These are phyloP conservation scores for Cutaneotrichosporon mucoides DNA, from an alignment of 1,284 basidiomycete genomes.

Conservation along the genomic window DNA sequence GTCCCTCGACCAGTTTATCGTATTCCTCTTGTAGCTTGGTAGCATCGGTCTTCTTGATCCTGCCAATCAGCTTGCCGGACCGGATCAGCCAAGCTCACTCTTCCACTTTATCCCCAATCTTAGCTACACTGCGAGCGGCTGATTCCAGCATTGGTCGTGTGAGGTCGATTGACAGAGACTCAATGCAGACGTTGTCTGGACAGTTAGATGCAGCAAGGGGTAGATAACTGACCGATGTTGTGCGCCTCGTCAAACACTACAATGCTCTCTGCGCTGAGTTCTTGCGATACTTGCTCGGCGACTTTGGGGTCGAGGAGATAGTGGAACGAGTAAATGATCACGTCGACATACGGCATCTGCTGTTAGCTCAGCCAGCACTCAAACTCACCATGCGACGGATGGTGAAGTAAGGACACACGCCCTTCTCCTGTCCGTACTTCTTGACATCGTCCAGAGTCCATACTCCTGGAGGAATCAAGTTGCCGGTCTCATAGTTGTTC, in stretches of 20 bases:
- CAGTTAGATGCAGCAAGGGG: background rate
- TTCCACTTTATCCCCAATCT: slow-evolving; percentile 86
- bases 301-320: slow-evolving; percentile 99
- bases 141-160: slow-evolving; percentile 99
- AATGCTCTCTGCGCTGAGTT: slow-evolving; percentile 95
- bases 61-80: slow-evolving; percentile 39
- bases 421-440: slow-evolving; percentile 78
- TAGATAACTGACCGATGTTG: slow-evolving; percentile 73
- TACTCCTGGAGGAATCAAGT: slow-evolving; percentile 79
- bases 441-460: slow-evolving; percentile 94
- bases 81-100: slow-evolving; percentile 57
- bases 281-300: slow-evolving; percentile 96
- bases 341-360: slow-evolving; percentile 90
- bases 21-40: slow-evolving; percentile 96
- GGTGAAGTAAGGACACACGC: slow-evolving; percentile 92
- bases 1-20: slow-evolving; percentile 87
- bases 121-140: slow-evolving; percentile 81
- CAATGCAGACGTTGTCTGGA: slow-evolving; percentile 96
- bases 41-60: slow-evolving; percentile 91
- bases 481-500: slow-evolving; percentile 75
- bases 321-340: slow-evolving; percentile 99
- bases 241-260: slow-evolving; percentile 99
- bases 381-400: slow-evolving; percentile 84
- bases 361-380: background rate
- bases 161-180: slow-evolving; percentile 94